These are phyloP conservation scores for Lactifluus rugatus DNA, from an alignment of 768 basidiomycete species.

Conservation along the genomic window DNA sequence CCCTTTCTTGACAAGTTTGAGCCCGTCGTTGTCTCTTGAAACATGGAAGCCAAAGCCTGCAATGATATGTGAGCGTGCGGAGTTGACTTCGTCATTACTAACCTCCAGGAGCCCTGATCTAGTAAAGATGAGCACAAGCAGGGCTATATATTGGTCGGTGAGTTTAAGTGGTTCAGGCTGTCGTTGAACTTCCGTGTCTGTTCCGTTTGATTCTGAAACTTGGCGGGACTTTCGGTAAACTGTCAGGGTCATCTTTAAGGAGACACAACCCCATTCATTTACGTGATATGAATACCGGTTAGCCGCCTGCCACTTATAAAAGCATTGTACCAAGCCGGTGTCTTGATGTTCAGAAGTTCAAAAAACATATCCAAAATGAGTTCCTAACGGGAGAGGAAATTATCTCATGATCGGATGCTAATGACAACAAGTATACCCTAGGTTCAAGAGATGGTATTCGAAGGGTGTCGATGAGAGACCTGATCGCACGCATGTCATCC, in stretches of 20 bases:
- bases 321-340: conserved; percentile 86
- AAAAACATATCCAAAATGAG: conserved; percentile 92
- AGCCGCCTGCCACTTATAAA: conserved; percentile 84
- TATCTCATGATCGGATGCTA: neutral
- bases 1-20: conserved; percentile 80
- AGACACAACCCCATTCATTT: neutral
- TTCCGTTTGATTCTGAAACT: conserved; percentile 16
- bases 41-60: conserved; percentile 76
- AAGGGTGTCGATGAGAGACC: conserved; percentile 74
- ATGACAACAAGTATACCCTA: conserved; percentile 42
- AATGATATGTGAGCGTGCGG: neutral
- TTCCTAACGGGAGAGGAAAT: conserved; percentile 44
- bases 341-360: conserved; percentile 82
- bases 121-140: conserved; percentile 74
- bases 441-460: conserved; percentile 82
- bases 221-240: conserved; percentile 35
- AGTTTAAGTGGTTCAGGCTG: conserved; percentile 59
- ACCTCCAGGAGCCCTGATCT: conserved; percentile 88
- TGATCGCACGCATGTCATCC: conserved; percentile 78
- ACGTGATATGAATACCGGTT: conserved; percentile 47
- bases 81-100: conserved; percentile 22
- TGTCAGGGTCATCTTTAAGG: conserved; percentile 31
- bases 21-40: conserved; percentile 69
- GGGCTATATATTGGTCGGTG: conserved; percentile 86
- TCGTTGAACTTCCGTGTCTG: conserved; percentile 27